Evolutionary conservation across 2,329 filamentous ascomycete genomes (phyloP).

Genomic region (Penicillium sp.): DNA sequence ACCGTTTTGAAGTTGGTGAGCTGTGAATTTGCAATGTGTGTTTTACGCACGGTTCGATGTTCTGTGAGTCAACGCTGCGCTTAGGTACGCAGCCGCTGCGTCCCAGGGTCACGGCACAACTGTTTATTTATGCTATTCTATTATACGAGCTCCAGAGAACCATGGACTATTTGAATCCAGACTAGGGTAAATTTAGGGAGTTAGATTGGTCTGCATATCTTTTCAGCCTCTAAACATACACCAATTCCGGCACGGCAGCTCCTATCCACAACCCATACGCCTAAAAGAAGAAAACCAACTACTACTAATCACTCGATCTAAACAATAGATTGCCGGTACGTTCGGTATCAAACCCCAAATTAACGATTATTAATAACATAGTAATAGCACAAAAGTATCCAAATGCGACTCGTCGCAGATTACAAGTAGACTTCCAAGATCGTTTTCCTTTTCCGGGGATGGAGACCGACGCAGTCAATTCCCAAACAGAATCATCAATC

Average conservation of each 20-base stretch:
- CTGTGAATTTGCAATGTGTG: neutral
- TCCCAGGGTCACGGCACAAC: neutral
- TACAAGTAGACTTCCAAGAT: neutral
- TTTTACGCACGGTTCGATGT: neutral
- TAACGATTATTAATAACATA: slow-evolving; percentile 12
- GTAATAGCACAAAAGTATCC: slow-evolving; percentile 6
- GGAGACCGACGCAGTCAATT: neutral
- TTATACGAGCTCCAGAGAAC: neutral
- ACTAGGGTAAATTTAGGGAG: neutral
- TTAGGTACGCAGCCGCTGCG: neutral
- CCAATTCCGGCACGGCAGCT: neutral
- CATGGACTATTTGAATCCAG: neutral
- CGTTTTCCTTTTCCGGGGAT: slow-evolving; percentile 1
- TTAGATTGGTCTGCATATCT: neutral
- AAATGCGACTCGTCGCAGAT: neutral
- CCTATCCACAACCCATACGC: neutral
- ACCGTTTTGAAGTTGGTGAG: neutral
- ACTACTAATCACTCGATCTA: neutral
- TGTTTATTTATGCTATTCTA: neutral
- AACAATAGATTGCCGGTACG: neutral
- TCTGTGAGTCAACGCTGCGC: neutral
- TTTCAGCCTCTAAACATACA: neutral
- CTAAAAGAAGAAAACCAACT: neutral
- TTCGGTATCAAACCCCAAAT: slow-evolving; percentile 9
- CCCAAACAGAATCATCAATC: slow-evolving; percentile 2